Conservation (phyloP, 768 basidiomycete species). For the Russula compacta region DNA sequence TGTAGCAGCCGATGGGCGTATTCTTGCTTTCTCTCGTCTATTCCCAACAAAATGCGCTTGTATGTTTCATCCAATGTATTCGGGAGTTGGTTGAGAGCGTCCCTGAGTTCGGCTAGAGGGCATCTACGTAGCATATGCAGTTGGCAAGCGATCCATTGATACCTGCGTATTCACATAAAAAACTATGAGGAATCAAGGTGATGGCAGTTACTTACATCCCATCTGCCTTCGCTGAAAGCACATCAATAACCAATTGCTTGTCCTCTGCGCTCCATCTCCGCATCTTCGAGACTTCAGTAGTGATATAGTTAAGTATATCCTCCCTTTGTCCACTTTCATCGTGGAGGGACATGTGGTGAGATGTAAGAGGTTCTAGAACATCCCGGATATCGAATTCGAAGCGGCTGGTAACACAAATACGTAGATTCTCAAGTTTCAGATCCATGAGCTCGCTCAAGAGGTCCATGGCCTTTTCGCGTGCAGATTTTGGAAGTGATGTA, state of each 20-base stretch:
- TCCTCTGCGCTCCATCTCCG: background rate
- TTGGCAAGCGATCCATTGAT: conserved; percentile 3
- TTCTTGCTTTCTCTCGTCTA: background rate
- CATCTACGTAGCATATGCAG: background rate
- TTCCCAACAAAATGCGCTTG: background rate
- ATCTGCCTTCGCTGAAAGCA: background rate
- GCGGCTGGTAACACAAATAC: conserved; percentile 1
- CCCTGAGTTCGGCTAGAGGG: background rate
- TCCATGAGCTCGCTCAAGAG: background rate
- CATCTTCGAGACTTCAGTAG: background rate
- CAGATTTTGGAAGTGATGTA: no score
- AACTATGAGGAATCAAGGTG: background rate
- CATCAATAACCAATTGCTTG: background rate
- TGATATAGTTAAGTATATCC: background rate
- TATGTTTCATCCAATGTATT: conserved; percentile 1
- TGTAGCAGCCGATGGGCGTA: background rate
- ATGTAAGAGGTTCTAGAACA: background rate
- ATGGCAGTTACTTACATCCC: background rate
- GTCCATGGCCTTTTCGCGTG: background rate
- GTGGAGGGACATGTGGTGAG: background rate
- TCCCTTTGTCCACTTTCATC: background rate
- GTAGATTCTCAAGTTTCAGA: background rate
- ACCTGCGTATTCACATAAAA: background rate
- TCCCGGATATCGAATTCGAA: background rate
- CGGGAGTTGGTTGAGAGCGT: background rate